phyloP scores from a whole-genome alignment of 1,139 yeast species.

The Pichia sp. region DNA sequence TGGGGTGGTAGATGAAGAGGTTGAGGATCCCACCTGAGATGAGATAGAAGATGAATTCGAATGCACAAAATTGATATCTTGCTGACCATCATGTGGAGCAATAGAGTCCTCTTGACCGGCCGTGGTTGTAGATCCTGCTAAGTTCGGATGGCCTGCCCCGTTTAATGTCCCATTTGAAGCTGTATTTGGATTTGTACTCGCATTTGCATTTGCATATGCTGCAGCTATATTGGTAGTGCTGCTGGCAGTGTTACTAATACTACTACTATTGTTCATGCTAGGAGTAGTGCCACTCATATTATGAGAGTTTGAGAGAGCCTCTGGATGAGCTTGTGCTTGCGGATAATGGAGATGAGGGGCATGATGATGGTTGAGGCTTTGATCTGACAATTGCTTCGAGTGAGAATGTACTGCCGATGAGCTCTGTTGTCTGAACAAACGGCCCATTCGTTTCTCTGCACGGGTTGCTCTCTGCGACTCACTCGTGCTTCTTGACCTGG shows the following conservation, averaged over 20 bases:
- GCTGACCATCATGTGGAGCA: conserved; percentile 1
- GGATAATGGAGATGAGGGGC: neutral
- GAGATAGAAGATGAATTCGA: conserved; percentile 20
- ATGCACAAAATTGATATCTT: conserved; percentile 7
- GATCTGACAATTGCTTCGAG: neutral
- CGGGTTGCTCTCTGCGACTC: conserved; percentile 23
- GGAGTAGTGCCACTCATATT: neutral
- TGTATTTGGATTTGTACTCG: too few species aligned
- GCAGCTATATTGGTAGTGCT: neutral
- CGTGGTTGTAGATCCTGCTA: neutral
- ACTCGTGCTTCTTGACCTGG: conserved; percentile 17
- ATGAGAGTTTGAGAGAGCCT: neutral
- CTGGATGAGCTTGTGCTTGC: conserved; percentile 2
- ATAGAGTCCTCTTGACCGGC: neutral
- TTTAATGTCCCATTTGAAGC: neutral
- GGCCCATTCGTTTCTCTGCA: conserved; percentile 33
- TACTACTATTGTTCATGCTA: neutral
- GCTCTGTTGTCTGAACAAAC: conserved; percentile 29
- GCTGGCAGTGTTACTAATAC: neutral
- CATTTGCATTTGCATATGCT: too few species aligned
- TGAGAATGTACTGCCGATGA: conserved; percentile 15
- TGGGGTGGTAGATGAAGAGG: conserved; percentile 14
- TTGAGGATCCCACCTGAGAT: conserved; percentile 16
- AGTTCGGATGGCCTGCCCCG: neutral
- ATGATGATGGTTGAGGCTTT: neutral